Evolutionary conservation across 1,284 basidiomycete species (phyloP), one percentile per base, ranked within the genome.

Genomic region (Rhodofomes roseus): DNA sequence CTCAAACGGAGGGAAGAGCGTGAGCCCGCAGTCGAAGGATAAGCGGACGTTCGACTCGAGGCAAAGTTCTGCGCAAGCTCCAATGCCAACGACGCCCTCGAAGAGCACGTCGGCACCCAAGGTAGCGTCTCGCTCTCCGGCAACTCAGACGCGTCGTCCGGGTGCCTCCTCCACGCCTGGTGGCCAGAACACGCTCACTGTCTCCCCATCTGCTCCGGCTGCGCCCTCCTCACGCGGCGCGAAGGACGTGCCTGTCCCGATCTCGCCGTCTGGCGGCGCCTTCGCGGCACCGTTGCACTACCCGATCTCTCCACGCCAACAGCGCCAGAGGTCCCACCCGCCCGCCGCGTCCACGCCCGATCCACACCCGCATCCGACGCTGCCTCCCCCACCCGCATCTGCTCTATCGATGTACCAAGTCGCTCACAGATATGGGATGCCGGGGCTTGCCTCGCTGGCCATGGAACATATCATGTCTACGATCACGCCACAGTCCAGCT

Each of bases 341-440:
- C 65, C 70, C 8, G 64, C 71, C 2, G 72, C 73, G 23, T 64
- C 52, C 22, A 75, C 65, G 40, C 74, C 78, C 4, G 92, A 95
- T 67, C 91, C 90, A 2, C 90, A 95, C 73, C 71, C 79, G 1
- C 92, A 94, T 68, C 92, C 91, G 1, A 84, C 86, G 2, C 74
- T 81, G 8, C 68, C 81, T 2, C 86, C 88, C 1, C 73, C 77
- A 2, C 82, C 89, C 22, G 88, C 88, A 20, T 89, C 87, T 29
- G 89, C 91, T 1, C 74, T 95, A 36, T 84, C 89, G 0, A 83
- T 94, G 66, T 95, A 92, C 74, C 85, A 89, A 67, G 79, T 93
- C 16, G 89, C 92, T 11, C 91, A 94, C 75, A 80, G 91, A 40
- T 95, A 94, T 71, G 76, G 78, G 9, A 84, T 94, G 74, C 81